These are phyloP conservation scores for Penicillium sp. DNA, from an alignment of 2,329 filamentous ascomycete species.

Conservation along the genomic window DNA sequence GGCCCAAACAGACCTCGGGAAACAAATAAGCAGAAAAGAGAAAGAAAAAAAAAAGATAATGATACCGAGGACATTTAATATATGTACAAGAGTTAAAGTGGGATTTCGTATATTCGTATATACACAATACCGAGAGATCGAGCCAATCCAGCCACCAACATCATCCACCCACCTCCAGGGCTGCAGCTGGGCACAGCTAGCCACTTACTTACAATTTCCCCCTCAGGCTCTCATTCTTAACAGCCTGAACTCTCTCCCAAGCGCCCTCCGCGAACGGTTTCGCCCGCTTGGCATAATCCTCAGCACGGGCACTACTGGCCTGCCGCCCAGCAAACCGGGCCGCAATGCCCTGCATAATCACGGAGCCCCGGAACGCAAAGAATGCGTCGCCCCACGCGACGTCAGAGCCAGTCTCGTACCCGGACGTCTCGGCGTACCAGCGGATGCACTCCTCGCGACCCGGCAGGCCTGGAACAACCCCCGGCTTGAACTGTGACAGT, in stretches of 20 bases:
- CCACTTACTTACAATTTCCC: constrained; percentile 46
- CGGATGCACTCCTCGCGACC: constrained; percentile 57
- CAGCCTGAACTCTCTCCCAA: constrained; percentile 68
- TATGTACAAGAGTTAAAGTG: background rate
- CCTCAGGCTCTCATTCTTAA: constrained; percentile 42
- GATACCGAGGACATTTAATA: background rate
- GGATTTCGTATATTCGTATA: background rate
- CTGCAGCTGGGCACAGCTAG: background rate
- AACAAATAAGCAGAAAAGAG: background rate
- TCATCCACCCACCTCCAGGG: too few relatives aligned
- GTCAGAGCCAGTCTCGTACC: constrained; percentile 66
- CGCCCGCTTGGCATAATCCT: constrained; percentile 68
- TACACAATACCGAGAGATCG: too few relatives aligned
- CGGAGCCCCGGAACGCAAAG: constrained; percentile 58
- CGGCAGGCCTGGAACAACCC: constrained; percentile 67
- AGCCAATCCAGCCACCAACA: too few relatives aligned
- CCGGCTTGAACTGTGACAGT: constrained; percentile 59
- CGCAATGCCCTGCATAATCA: constrained; percentile 86
- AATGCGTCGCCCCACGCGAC: constrained; percentile 67
- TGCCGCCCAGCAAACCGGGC: constrained; percentile 81
- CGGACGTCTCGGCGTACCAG: constrained; percentile 69
- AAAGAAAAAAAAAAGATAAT: background rate
- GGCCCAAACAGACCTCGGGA: background rate
- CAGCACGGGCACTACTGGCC: constrained; percentile 83
- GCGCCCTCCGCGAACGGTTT: constrained; percentile 74